Conservation (phyloP, 1,284 basidiomycete species). For the Serendipita sp. region DNA sequence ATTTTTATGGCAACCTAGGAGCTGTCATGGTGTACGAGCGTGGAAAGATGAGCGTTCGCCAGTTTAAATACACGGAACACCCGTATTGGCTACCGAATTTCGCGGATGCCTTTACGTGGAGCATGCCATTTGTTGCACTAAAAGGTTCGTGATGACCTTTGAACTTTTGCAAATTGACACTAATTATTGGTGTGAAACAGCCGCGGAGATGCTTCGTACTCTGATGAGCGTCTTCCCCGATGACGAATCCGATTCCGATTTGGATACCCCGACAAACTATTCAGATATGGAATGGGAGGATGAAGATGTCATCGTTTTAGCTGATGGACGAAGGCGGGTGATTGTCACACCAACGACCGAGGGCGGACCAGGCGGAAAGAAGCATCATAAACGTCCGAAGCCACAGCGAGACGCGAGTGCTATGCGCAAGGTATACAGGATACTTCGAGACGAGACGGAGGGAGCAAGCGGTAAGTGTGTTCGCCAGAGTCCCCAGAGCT, state of each 20-base stretch:
- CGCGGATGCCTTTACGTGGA: slow-evolving; percentile 4
- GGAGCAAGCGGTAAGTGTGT: not conserved
- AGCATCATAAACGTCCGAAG: no score
- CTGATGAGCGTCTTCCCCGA: not conserved
- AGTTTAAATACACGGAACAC: not conserved
- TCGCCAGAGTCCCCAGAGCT: not conserved
- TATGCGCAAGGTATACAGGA: not conserved
- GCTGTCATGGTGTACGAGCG: slow-evolving; percentile 54
- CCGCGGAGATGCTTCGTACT: not conserved
- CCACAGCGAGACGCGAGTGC: not conserved
- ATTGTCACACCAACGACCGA: not conserved
- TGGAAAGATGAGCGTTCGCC: slow-evolving; percentile 1
- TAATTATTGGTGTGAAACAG: not conserved
- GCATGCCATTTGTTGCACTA: slow-evolving; percentile 3
- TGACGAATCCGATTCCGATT: not conserved
- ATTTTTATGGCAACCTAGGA: slow-evolving; percentile 47
- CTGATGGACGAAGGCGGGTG: not conserved
- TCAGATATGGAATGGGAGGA: not conserved
- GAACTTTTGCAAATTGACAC: not conserved
- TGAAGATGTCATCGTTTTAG: not conserved
- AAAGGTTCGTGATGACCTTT: not conserved
- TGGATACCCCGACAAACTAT: not conserved
- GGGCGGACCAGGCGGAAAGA: not conserved
- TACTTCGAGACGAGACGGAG: not conserved
- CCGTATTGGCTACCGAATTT: slow-evolving; percentile 7